Base-by-base conservation (phyloP, 345 rosid species). In the Lepidium aucheri region DNA sequence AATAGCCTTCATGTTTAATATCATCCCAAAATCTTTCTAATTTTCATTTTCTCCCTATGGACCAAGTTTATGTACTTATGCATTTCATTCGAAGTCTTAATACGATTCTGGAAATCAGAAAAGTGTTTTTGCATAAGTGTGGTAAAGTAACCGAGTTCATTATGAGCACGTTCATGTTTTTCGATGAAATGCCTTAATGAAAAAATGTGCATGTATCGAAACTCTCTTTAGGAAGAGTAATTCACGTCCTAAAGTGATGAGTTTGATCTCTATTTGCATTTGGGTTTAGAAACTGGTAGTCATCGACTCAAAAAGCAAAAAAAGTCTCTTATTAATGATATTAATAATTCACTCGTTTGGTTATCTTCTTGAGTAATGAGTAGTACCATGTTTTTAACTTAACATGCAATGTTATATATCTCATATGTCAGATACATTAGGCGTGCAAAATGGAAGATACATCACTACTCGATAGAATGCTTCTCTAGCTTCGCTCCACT, bases 401-500 rank as follows among this genome's bases (percentile, higher is more conserved):
- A 28, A 26, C 55, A 63, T 26, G 16, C 69, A 9, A 20, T 17
- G 30, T 20, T 14, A 1, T 11, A 15, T 52, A 6, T 32, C 8
- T 5, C 30, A 2, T 22, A 3, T 14, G 15, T 51, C 26, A 15
- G 2, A 43, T 61, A 33, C 18, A 20, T 28, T 43, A 47, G 57
- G 52, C 36, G 34, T 69, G 65, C 69, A 53, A 73, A 69, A 92
- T 92, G 96, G 98, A 77, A 53, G 90, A 87, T 38, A 57, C 70
- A 45, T 53, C 88, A 18, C 75, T 83, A 83, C 79, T 92, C 16
- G 83, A 86, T 76, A 82, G 69, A 78, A 78, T 85, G 87, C 82
- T 86, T 69, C 73, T 62, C 42, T 86, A 78, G 70, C 86, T 84
- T 24, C 87, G 91, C 5, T 70, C 85, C 41, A 63, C 91, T n/a